Conservation (phyloP, 805 yeast species). For the Zygosaccharomyces rouxii region DNA sequence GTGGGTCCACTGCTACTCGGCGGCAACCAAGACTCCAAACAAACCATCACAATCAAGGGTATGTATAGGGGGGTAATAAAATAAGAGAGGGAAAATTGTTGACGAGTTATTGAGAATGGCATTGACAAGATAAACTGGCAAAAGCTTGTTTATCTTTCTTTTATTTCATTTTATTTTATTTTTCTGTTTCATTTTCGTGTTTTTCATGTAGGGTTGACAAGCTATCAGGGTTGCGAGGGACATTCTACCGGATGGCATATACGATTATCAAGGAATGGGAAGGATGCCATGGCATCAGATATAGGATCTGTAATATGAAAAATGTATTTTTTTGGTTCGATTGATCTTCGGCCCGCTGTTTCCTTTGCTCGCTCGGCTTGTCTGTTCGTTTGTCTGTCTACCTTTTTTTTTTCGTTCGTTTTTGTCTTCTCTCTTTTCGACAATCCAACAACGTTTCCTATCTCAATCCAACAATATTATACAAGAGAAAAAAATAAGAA, state of each 20-base stretch:
- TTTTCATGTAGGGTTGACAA: too few species aligned
- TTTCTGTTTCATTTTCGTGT: neutral
- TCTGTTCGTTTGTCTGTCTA: neutral
- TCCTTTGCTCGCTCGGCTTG: neutral
- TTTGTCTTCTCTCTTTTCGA: slow-evolving; percentile 2
- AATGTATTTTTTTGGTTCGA: neutral
- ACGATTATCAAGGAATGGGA: too few species aligned
- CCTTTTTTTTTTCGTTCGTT: neutral
- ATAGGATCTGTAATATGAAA: too few species aligned
- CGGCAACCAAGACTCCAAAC: slow-evolving; percentile 1
- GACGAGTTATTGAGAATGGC: neutral
- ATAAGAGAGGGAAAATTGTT: neutral
- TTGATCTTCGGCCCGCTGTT: neutral
- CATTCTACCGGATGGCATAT: too few species aligned
- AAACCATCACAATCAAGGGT: slow-evolving; percentile 4
- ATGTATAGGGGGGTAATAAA: neutral
- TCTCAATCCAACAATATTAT: neutral
- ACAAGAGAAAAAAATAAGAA: neutral
- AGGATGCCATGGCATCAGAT: too few species aligned
- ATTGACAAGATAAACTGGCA: neutral
- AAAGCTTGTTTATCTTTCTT: too few species aligned
- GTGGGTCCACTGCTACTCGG: neutral
- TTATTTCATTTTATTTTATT: neutral
- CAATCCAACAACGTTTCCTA: slow-evolving; percentile 1
- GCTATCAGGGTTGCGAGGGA: too few species aligned